Conservation (phyloP, 345 rosid genomes). For the Salix viminalis region DNA sequence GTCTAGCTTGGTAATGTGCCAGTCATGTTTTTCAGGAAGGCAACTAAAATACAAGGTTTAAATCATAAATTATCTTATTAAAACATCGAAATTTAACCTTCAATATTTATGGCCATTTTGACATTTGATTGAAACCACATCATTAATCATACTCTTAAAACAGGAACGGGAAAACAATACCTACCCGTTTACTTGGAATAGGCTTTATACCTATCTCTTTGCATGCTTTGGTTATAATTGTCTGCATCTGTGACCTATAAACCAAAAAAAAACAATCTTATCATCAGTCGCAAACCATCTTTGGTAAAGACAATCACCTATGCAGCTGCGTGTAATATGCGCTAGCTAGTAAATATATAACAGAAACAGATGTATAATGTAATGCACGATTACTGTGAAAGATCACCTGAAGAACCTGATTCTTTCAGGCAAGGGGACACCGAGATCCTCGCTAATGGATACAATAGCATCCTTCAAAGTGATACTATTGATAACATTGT, state of each 20-base stretch:
- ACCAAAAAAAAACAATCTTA: background rate
- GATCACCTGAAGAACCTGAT: conserved; percentile 78
- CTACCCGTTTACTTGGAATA: conserved; percentile 81
- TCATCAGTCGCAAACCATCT: background rate
- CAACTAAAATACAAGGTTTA: background rate
- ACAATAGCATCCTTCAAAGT: conserved; percentile 74
- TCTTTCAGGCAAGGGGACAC: conserved; percentile 70
- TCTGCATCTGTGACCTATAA: conserved; percentile 93
- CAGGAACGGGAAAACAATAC: conserved; percentile 11
- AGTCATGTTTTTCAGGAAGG: background rate
- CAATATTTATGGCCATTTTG: background rate
- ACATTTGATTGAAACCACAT: background rate
- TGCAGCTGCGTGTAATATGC: background rate
- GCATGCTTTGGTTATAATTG: conserved; percentile 78
- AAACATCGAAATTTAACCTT: background rate
- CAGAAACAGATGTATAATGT: background rate
- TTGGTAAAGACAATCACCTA: background rate
- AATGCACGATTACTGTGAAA: background rate
- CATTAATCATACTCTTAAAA: background rate
- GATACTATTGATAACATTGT: conserved; percentile 85
- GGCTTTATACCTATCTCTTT: conserved; percentile 77
- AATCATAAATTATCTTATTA: background rate
- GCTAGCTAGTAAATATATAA: background rate
- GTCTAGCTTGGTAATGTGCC: background rate
- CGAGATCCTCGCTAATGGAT: conserved; percentile 59